These are phyloP conservation scores for Cladosporium velox DNA, from an alignment of 2,329 filamentous ascomycete species.

Conservation along the genomic window DNA sequence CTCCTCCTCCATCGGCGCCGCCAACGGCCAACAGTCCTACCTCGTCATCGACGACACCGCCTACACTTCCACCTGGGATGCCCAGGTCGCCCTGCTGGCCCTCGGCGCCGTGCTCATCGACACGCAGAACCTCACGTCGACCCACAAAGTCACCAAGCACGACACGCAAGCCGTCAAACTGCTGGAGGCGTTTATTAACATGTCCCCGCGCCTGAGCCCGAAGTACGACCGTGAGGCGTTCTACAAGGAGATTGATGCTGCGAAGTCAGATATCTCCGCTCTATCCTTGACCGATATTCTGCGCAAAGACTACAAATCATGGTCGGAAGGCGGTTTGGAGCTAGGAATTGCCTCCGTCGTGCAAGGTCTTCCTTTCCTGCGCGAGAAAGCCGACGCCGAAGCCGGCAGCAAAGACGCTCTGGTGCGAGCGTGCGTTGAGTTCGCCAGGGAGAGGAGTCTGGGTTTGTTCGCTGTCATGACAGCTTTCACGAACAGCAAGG, in stretches of 20 bases:
- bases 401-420: constrained; percentile 55
- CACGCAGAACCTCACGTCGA: constrained; percentile 62
- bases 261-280: constrained; percentile 67
- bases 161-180: constrained; percentile 62
- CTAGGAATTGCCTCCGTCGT: constrained; percentile 71
- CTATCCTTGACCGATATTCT: constrained; percentile 68
- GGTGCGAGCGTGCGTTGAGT: constrained; percentile 52
- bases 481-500: constrained; percentile 55
- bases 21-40: constrained; percentile 42
- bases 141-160: constrained; percentile 63
- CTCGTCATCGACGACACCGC: constrained; percentile 40
- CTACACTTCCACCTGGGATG: constrained; percentile 50
- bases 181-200: constrained; percentile 58
- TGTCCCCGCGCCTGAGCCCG: constrained; percentile 35
- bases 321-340: constrained; percentile 57
- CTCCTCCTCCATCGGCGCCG: constrained; percentile 45
- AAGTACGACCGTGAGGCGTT: constrained; percentile 58
- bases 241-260: constrained; percentile 60
- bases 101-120: constrained; percentile 74
- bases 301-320: constrained; percentile 84
- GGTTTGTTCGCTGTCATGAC: constrained; percentile 71
- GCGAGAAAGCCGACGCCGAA: constrained; percentile 6
- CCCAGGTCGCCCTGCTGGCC: constrained; percentile 65
- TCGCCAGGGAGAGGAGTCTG: constrained; percentile 59
- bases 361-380: constrained; percentile 62